Conservation (phyloP, 2,329 filamentous ascomycete species). For the Colletotrichum lentis region DNA sequence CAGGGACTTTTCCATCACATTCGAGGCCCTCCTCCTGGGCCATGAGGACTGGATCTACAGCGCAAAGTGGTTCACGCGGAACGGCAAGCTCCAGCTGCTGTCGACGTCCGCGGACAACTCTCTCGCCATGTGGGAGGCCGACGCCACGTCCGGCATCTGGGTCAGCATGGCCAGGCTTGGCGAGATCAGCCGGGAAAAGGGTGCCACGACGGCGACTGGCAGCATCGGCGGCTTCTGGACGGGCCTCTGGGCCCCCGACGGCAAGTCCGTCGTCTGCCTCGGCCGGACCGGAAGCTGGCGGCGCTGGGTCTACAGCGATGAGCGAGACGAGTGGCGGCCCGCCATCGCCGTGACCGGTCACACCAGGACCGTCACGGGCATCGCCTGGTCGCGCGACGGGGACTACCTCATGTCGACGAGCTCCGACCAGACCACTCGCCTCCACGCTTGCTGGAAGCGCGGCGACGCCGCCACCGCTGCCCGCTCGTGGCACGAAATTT, state of each 20-base stretch:
- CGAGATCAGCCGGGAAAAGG: conserved; percentile 93
- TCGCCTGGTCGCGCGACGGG: conserved; percentile 84
- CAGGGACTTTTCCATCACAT: conserved; percentile 80
- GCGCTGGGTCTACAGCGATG: conserved; percentile 73
- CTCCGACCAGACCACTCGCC: conserved; percentile 88
- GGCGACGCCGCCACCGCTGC: conserved; percentile 30
- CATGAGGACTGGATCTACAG: conserved; percentile 99
- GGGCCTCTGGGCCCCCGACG: conserved; percentile 86
- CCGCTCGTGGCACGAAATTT: conserved; percentile 91
- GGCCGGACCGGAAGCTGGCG: conserved; percentile 95
- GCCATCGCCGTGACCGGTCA: conserved; percentile 83
- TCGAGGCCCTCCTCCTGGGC: conserved; percentile 90
- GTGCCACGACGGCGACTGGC: conserved; percentile 93
- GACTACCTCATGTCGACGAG: conserved; percentile 88
- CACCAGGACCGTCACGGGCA: conserved; percentile 78
- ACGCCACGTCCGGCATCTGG: conserved; percentile 87
- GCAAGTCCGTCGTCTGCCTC: conserved; percentile 78
- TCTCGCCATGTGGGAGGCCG: conserved; percentile 89
- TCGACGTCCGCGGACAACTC: conserved; percentile 96
- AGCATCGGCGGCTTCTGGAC: conserved; percentile 98
- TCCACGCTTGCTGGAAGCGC: conserved; percentile 81
- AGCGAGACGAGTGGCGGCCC: conserved; percentile 76
- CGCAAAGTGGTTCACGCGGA: conserved; percentile 72
- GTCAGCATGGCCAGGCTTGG: conserved; percentile 84
- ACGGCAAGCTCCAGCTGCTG: conserved; percentile 72